Evolutionary conservation across 768 basidiomycete species (phyloP).

Genomic region (Boletus sensibilis): DNA sequence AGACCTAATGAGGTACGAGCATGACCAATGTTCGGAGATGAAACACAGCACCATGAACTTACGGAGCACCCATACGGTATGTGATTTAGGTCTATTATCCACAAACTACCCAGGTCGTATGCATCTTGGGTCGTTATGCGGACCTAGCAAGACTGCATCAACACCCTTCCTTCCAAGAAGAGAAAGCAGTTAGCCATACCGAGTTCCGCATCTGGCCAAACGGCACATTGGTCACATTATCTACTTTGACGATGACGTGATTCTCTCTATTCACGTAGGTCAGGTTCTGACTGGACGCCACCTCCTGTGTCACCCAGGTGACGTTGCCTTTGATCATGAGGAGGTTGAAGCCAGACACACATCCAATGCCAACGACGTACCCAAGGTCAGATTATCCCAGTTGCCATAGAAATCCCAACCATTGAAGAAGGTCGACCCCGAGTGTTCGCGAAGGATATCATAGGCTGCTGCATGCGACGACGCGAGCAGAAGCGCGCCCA

Average conservation of each 20-base stretch:
- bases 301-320: conserved; percentile 50
- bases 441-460: conserved; percentile 42
- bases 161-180: neutral
- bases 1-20: conserved; percentile 15
- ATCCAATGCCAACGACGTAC: conserved; percentile 31
- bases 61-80: conserved; percentile 61
- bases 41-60: conserved; percentile 18
- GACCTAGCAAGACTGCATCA: conserved; percentile 31
- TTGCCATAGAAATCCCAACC: conserved; percentile 54
- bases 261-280: conserved; percentile 60
- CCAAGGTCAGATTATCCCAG: conserved; percentile 45
- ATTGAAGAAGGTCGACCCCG: conserved; percentile 52
- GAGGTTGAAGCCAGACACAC: neutral
- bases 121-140: conserved; percentile 44
- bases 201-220: conserved; percentile 55
- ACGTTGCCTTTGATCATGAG: conserved; percentile 50
- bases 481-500: neutral
- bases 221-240: conserved; percentile 60
- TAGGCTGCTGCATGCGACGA: conserved; percentile 25
- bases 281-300: conserved; percentile 48
- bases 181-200: conserved; percentile 33
- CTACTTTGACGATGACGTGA: conserved; percentile 70
- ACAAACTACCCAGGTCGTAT: conserved; percentile 45
- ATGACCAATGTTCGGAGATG: conserved; percentile 1
- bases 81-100: conserved; percentile 47